Evolutionary conservation across 2,329 filamentous ascomycete genomes (phyloP).

Genomic region (Biscogniauxia marginata): DNA sequence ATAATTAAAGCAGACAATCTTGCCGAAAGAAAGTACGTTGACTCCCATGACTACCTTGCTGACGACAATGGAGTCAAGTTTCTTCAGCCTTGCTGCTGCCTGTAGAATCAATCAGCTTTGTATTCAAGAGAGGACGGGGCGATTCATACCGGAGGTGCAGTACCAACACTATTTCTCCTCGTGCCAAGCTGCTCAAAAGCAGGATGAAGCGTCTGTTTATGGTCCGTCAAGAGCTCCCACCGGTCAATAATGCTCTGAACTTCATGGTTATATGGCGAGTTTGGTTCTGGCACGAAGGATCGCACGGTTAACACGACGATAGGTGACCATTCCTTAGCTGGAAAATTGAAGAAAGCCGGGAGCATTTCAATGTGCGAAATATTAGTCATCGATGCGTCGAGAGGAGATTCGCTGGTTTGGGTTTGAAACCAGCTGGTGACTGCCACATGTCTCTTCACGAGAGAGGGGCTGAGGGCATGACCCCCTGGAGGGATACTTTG

Average conservation of each 20-base stretch:
- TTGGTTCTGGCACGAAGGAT: constrained; percentile 55
- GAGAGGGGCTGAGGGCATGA: constrained; percentile 48
- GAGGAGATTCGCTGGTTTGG: constrained; percentile 41
- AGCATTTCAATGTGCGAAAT: constrained; percentile 76
- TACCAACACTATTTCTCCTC: constrained; percentile 54
- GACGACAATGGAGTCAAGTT: constrained; percentile 65
- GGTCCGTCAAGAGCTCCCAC: constrained; percentile 75
- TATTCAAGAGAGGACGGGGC: background rate
- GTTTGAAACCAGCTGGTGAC: constrained; percentile 56
- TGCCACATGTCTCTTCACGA: constrained; percentile 56
- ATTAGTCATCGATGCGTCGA: constrained; percentile 55
- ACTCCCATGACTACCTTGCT: constrained; percentile 71
- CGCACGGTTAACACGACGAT: constrained; percentile 73
- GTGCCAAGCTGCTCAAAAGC: constrained; percentile 73
- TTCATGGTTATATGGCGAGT: constrained; percentile 59
- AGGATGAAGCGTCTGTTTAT: constrained; percentile 65
- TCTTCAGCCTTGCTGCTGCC: constrained; percentile 47
- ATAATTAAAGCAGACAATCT: constrained; percentile 68
- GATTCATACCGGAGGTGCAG: constrained; percentile 18
- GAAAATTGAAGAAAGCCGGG: constrained; percentile 60
- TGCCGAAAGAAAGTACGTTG: constrained; percentile 67
- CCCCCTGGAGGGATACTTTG: constrained; percentile 44
- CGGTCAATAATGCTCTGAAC: constrained; percentile 73
- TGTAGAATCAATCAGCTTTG: constrained; percentile 17
- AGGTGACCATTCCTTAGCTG: constrained; percentile 52